phyloP scores from a whole-genome alignment of 768 basidiomycete genomes.

The Saitozyma sp. region DNA sequence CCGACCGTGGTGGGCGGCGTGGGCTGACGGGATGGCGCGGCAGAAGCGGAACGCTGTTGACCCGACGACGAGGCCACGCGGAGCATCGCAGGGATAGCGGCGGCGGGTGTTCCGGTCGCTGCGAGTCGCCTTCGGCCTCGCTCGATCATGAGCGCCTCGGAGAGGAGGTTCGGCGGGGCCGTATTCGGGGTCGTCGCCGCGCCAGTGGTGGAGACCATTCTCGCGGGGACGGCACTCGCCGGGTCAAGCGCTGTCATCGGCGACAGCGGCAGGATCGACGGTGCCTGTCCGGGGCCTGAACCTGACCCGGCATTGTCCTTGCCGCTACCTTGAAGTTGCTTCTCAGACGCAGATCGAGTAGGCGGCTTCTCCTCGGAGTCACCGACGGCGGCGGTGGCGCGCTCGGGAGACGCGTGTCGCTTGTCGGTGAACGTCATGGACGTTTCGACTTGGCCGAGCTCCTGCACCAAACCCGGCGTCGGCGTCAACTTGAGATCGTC shows the following conservation, averaged over 20 bases:
- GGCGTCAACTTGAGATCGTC: neutral
- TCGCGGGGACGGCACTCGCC: conserved; percentile 13
- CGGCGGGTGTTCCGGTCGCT: neutral
- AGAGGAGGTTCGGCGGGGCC: conserved; percentile 5
- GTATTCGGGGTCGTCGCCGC: neutral
- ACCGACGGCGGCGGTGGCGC: neutral
- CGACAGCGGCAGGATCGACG: too few relatives aligned
- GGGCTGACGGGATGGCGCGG: neutral
- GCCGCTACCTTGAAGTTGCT: neutral
- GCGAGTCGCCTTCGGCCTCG: conserved; percentile 12
- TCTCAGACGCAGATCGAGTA: neutral
- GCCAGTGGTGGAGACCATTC: neutral
- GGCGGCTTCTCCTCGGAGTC: neutral
- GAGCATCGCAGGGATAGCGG: neutral
- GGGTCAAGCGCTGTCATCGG: neutral
- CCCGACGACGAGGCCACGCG: neutral
- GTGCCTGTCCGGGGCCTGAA: neutral
- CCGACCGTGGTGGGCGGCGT: neutral
- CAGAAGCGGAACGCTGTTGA: neutral
- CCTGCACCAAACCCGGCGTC: neutral
- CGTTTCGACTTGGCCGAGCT: neutral
- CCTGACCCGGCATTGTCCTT: neutral
- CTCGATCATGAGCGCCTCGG: conserved; percentile 19
- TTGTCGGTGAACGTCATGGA: neutral
- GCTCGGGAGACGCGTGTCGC: neutral